These are phyloP conservation scores for Helicocarpus griseus DNA, from an alignment of 2,329 filamentous ascomycete species.

Conservation along the genomic window DNA sequence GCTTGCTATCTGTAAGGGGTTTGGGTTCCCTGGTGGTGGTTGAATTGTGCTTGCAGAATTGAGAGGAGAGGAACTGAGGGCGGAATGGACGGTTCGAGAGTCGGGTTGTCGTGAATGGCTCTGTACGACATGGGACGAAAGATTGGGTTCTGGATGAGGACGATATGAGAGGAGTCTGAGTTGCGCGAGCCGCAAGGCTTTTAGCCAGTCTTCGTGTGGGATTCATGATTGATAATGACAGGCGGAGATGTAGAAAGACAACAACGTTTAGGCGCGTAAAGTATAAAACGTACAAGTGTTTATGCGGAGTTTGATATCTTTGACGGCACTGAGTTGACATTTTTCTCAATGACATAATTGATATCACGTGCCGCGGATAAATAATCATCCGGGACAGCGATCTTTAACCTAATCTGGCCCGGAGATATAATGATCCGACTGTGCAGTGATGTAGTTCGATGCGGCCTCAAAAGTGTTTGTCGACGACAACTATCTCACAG, in stretches of 20 bases:
- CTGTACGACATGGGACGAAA: background rate
- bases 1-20: constrained; percentile 26
- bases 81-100: background rate
- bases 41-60: constrained; percentile 22
- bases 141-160: constrained; percentile 6
- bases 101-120: background rate
- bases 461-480: background rate
- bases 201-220: constrained; percentile 6
- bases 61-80: constrained; percentile 4
- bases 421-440: background rate
- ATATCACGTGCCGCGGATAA: background rate
- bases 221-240: constrained; percentile 5
- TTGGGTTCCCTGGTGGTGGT: constrained; percentile 18
- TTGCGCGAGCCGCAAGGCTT: constrained; percentile 2
- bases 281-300: background rate
- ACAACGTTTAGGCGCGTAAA: background rate
- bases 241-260: background rate
- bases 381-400: background rate
- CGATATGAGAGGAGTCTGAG: background rate
- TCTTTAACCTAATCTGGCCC: too few relatives aligned
- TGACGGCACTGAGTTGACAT: background rate
- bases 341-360: constrained; percentile 1
- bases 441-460: background rate
- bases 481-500: background rate
- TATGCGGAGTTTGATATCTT: background rate